Evolutionary conservation across 1,284 basidiomycete genomes (phyloP), one percentile per base, ranked within the genome.

Genomic region (Fomitopsis pinicola): DNA sequence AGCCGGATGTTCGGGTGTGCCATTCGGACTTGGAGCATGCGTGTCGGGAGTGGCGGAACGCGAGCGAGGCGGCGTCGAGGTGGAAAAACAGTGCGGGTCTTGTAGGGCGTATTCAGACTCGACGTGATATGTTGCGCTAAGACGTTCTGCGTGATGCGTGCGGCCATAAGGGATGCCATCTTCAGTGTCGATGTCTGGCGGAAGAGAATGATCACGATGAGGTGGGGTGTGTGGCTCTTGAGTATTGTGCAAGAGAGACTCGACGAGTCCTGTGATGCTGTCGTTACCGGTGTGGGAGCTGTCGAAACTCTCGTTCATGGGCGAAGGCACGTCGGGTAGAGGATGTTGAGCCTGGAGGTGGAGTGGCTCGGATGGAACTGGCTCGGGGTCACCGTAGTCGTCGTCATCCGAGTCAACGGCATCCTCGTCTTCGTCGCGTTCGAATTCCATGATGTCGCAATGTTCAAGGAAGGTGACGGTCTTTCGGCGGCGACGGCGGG

Each of bases 401-500:
- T 78, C 76, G 7, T 78, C 73, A 14, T 85, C 82, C 9, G 81
- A 79, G 48, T 84, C 86, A 35, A 76, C 72, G 28, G 67, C 72
- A 30, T 76, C 73, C 44, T 74, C 75, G 26, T 78, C 77, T 9
- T 85, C 84, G 48, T 88, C 85, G 17, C 80, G 76, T 62, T 92
- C 88, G 71, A 93, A 94, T 73, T 97, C 94, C 61, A 96, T 79
- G 30, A 97, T 93, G 66, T 97, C 93, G 65, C 92, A 93, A 8
- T 87, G 82, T 66, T 91, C 87, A 73, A 93, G 85, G 67, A 94
- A 97, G 0, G 89, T 94, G 54, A 97, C 95, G 0, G 89, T 95
- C 75, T 95, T 91, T 64, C 86, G 77, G 42, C 81, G 81, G 68
- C 81, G 83, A 60, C 81, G 81, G 70, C 73, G 83, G 59, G 63